Conservation (phyloP, 306 rosid species). For the Phaseolus lunatus region DNA sequence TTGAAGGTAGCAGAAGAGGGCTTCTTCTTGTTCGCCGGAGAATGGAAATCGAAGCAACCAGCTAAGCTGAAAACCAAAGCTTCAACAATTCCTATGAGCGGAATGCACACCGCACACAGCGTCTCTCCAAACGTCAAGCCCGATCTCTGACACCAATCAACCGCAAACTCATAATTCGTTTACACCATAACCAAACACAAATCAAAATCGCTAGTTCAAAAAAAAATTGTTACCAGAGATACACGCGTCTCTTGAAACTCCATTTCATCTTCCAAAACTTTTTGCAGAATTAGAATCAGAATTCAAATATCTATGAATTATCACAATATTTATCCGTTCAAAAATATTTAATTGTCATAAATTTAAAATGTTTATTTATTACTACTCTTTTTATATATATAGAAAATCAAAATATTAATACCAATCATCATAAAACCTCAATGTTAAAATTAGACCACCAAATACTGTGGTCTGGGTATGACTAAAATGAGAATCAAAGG, state of each 20-base stretch:
- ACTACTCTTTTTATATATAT: too few species aligned
- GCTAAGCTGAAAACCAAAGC: constrained; percentile 50
- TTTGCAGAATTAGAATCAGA: neutral
- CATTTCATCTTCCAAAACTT: constrained; percentile 25
- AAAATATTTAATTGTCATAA: too few species aligned
- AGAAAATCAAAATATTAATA: too few species aligned
- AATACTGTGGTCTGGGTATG: too few species aligned
- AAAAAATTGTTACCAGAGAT: constrained; percentile 2
- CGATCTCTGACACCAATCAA: constrained; percentile 40
- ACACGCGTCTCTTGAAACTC: constrained; percentile 3
- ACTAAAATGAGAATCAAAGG: too few species aligned
- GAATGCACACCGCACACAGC: constrained; percentile 55
- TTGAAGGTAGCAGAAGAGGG: constrained; percentile 34
- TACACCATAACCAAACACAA: constrained; percentile 2
- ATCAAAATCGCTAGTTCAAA: neutral
- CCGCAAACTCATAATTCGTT: neutral
- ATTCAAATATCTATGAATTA: neutral
- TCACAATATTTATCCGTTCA: too few species aligned
- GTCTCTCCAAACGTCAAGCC: constrained; percentile 55
- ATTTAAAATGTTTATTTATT: too few species aligned
- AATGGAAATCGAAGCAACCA: constrained; percentile 54
- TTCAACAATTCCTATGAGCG: constrained; percentile 54
- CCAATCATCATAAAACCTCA: too few species aligned
- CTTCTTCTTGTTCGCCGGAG: neutral
- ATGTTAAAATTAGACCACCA: too few species aligned